These are phyloP conservation scores for Aspergillus aculeatinus DNA, from an alignment of 2,329 filamentous ascomycete genomes.

Conservation along the genomic window DNA sequence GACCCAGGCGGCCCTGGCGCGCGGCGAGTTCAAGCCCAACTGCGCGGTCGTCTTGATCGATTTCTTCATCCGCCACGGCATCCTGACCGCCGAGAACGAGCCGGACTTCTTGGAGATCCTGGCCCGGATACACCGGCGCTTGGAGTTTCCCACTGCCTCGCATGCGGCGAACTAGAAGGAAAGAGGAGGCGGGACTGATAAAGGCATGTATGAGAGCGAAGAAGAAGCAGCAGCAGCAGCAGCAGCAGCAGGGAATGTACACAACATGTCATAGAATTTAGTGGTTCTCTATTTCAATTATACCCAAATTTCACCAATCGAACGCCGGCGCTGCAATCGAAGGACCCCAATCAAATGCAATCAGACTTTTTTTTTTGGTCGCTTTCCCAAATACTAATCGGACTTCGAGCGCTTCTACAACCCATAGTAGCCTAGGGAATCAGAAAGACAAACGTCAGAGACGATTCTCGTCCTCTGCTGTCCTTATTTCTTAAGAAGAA, in stretches of 20 bases:
- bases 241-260: no score
- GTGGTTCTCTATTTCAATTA: conserved; percentile 37
- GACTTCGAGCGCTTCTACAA: neutral
- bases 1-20: conserved; percentile 66
- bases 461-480: neutral
- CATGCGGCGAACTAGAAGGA: conserved; percentile 17
- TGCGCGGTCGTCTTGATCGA: conserved; percentile 81
- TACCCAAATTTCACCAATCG: conserved; percentile 34
- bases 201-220: neutral
- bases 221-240: no score
- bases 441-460: neutral
- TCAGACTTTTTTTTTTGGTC: conserved; percentile 22
- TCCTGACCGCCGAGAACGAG: conserved; percentile 78
- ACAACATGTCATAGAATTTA: conserved; percentile 16
- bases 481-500: conserved; percentile 82
- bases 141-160: conserved; percentile 73
- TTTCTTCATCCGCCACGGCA: conserved; percentile 83
- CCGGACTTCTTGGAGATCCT: conserved; percentile 73
- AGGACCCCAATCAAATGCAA: conserved; percentile 25
- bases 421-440: neutral
- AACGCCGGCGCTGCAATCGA: conserved; percentile 46
- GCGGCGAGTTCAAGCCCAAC: conserved; percentile 87
- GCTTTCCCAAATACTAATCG: conserved; percentile 5
- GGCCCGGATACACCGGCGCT: conserved; percentile 69
- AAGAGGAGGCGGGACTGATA: neutral